Base-by-base conservation (phyloP, 345 rosid species). In the Linum lewisii region DNA sequence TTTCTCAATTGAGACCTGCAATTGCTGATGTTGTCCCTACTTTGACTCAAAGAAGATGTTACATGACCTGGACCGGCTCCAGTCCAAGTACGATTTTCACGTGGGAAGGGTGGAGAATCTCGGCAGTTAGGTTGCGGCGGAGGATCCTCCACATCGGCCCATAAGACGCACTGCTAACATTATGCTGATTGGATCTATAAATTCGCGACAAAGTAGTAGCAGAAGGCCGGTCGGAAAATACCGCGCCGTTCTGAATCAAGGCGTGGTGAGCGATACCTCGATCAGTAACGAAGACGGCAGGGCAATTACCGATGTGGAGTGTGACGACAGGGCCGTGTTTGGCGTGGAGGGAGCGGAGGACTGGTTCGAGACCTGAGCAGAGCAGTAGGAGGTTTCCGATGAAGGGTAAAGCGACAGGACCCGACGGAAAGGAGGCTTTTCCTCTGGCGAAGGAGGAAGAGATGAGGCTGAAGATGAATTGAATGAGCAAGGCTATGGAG, bases 121-220 rank as follows among this genome's bases (percentile, higher is more conserved):
- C 59, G 10, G 72, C 49, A 1, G 63, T 57, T 20, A 69, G 63
- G 50, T 69, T 69, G 16, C 72, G 54, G 54, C 72, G 72, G 24
- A 69, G 72, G 29, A 58, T 23, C n/a, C 72, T 67, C 72, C 72
- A 69, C 1, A 47, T 69, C 3, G 63, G 56, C 0, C 72, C 72
- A 21, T 69, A 69, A 51, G 16, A 21, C 1, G 72, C 25, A 0
- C 66, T 2, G 26, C 0, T 57, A 8, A 69, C 38, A 19, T 0
- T 62, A 7, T 19, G 53, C n/a, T 69, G 63, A 20, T 69, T 58
- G 52, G 51, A 0, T 1, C 19, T 7, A 1, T 24, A 56, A 56
- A n/a, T n/a, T 26, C 19, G 63, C 0, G 10, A 6, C 10, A 52
- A 2, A 22, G 59, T 11, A 16, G 0, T 0, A 14, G 51, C 61